Conservation (phyloP, 345 rosid species). For the Noccaea bulbosa region DNA sequence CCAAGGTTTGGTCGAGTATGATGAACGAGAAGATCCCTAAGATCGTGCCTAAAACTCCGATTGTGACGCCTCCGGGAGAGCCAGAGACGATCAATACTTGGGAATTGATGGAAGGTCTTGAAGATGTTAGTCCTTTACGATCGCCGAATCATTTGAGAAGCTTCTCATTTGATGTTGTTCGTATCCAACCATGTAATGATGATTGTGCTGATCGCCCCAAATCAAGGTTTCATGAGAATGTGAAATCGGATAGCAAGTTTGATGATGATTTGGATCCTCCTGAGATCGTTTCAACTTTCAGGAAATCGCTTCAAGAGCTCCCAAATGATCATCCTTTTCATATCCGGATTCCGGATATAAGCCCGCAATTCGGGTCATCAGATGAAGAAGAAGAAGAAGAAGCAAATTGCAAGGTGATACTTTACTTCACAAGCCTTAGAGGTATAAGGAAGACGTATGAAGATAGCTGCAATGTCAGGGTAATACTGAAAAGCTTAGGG, state of each 20-base stretch:
- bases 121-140: constrained; percentile 52
- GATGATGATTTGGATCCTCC: constrained; percentile 61
- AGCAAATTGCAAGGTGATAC: constrained; percentile 41
- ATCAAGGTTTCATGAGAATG: constrained; percentile 46
- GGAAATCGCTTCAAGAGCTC: constrained; percentile 58
- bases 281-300: constrained; percentile 59
- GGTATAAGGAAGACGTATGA: constrained; percentile 85
- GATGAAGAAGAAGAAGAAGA: constrained; percentile 16
- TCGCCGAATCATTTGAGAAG: constrained; percentile 61
- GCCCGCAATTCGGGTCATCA: constrained; percentile 17
- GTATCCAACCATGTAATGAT: constrained; percentile 33
- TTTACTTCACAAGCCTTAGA: constrained; percentile 80
- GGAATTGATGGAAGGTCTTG: constrained; percentile 94
- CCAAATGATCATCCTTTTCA: constrained; percentile 60
- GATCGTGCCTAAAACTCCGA: constrained; percentile 64
- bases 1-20: constrained; percentile 85
- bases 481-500: constrained; percentile 60
- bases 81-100: constrained; percentile 90
- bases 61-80: constrained; percentile 83
- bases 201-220: constrained; percentile 44
- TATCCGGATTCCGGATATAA: constrained; percentile 44
- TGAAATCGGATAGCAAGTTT: constrained; percentile 23
- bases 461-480: constrained; percentile 67
- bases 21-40: constrained; percentile 75
- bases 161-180: constrained; percentile 67